phyloP scores from a whole-genome alignment of 2,329 filamentous ascomycete genomes.

The Penicillium sp. region DNA sequence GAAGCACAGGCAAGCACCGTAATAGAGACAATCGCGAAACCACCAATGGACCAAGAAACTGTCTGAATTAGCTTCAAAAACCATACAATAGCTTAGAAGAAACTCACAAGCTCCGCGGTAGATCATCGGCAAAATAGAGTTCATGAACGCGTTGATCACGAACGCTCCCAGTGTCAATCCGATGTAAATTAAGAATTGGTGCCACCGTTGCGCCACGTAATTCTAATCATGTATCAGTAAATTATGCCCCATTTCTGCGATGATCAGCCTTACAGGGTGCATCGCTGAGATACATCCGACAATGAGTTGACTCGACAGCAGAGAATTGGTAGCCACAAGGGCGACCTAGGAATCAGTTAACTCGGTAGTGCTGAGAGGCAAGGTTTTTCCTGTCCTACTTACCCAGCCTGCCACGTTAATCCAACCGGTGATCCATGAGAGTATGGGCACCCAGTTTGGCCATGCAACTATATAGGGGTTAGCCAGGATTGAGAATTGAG shows the following conservation, averaged over 20 bases:
- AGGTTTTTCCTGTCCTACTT: not conserved
- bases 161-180: constrained; percentile 63
- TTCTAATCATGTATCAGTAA: constrained; percentile 15
- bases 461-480: constrained; percentile 50
- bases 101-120: constrained; percentile 62
- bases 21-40: constrained; percentile 69
- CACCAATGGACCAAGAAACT: constrained; percentile 68
- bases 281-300: constrained; percentile 65
- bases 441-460: constrained; percentile 59
- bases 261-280: constrained; percentile 43
- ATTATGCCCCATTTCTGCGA: not conserved
- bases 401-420: constrained; percentile 69
- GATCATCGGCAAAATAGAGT: constrained; percentile 61
- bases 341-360: constrained; percentile 42
- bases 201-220: constrained; percentile 63
- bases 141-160: constrained; percentile 66
- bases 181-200: constrained; percentile 72
- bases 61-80: constrained; percentile 1
- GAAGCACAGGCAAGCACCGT: constrained; percentile 67
- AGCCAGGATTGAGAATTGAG: not conserved
- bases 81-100: not conserved
- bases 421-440: constrained; percentile 73
- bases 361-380: not conserved
- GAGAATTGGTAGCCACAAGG: constrained; percentile 66
- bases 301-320: constrained; percentile 68